Evolutionary conservation across 805 yeast species (phyloP), one percentile per base, ranked within the genome.

Genomic region (Candida stauntonica): DNA sequence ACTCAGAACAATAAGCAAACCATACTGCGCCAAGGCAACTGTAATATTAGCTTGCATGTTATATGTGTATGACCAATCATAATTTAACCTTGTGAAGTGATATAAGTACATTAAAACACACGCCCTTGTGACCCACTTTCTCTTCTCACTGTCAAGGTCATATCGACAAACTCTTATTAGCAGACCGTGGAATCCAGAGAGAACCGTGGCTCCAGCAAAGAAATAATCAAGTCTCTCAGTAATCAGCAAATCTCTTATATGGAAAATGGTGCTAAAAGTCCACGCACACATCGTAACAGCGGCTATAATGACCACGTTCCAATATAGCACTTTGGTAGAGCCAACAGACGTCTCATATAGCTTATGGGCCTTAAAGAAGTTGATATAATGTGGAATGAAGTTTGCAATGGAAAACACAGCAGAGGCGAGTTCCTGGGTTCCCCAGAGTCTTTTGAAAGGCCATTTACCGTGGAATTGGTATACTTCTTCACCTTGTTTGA

Each of bases 381-480:
- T 79, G 35, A 61, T 47, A 51, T 61, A 75, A 55, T 86, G 91
- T 3, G 91, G 86, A 12, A 78, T 41, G 44, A 79, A 73, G 52
- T 84, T 84, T 17, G 75, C 69, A 5, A 84, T 51, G n/a, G 95
- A 84, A 59, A 93, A 91, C 2, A 87, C 16, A 1, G 84, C 79
- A 12, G 94, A 81, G 17, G 81, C 85, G 0, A 87, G 64, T 57
- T 93, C 99, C 60, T 93, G 99, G 11, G 83, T 66, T 0, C 95
- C 95, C n/a, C 72, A 61, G 0, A 84, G 55, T 35, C 99, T 70
- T 14, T 67, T 45, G 54, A 93, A 93, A 3, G 98, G 98, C 99
- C 99, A 93, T 64, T 93, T 93, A 0, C 99, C 99, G 60, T 93
- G 96, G 63, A 86, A 93, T 59, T 93, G 99, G 29, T 72, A 71